Conservation (phyloP, 108 stramenopile species). For the Ochromonas danica region DNA sequence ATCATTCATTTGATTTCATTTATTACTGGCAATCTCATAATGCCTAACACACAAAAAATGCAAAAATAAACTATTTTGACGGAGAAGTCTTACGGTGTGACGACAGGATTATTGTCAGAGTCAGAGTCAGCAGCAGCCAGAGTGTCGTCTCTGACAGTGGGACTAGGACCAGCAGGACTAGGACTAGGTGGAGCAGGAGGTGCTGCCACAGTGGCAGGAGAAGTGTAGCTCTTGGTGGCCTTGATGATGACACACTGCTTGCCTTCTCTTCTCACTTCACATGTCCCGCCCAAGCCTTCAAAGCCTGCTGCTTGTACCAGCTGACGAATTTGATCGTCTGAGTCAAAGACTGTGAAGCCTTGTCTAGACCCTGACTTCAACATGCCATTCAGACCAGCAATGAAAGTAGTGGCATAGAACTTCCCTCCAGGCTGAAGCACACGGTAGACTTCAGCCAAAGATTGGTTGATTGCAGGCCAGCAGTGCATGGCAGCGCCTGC, state of each 20-base stretch:
- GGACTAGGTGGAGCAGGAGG: too few species aligned
- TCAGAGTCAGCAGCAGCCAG: too few species aligned
- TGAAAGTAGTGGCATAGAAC: constrained; percentile 89
- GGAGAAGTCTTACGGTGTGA: too few species aligned
- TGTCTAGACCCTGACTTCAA: constrained; percentile 16
- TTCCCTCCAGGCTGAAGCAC: constrained; percentile 83
- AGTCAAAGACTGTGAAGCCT: constrained; percentile 26
- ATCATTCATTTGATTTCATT: too few species aligned
- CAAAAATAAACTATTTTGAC: too few species aligned
- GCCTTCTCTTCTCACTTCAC: constrained; percentile 33
- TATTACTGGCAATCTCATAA: too few species aligned
- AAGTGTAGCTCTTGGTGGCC: neutral
- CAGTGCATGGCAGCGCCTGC: constrained; percentile 97
- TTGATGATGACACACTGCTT: constrained; percentile 28
- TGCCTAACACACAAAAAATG: too few species aligned
- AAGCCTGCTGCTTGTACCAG: constrained; percentile 32
- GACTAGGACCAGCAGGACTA: too few species aligned
- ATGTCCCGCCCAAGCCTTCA: too few species aligned
- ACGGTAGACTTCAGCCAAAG: constrained; percentile 74
- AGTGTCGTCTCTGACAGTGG: too few species aligned
- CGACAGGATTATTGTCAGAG: too few species aligned
- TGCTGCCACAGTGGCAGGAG: too few species aligned
- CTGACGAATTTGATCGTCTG: constrained; percentile 12
- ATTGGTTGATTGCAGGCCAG: constrained; percentile 80
- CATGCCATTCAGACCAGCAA: constrained; percentile 65